These are phyloP conservation scores for Epichloe sibirici DNA, from an alignment of 2,329 filamentous ascomycete species.

Conservation along the genomic window DNA sequence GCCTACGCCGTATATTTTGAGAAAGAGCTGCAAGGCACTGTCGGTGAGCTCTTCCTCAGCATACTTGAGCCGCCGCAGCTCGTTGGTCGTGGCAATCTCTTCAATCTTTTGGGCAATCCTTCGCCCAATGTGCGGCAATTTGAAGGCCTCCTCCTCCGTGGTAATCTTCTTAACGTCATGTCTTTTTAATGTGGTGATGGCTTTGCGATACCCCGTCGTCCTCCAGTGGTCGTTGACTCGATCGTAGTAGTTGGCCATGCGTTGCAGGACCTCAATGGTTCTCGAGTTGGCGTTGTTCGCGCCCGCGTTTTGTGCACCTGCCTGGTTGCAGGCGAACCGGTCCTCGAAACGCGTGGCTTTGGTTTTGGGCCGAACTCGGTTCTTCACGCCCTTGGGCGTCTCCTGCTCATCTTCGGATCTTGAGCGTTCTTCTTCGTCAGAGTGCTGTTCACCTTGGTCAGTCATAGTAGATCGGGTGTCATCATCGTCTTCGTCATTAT, in stretches of 20 bases:
- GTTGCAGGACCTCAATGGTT: conserved; percentile 65
- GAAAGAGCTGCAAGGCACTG: conserved; percentile 53
- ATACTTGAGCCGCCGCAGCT: conserved; percentile 59
- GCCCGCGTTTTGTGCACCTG: conserved; percentile 31
- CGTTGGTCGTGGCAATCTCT: conserved; percentile 69
- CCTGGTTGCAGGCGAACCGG: conserved; percentile 42
- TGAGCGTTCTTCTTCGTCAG: conserved; percentile 1
- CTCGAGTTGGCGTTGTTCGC: conserved; percentile 55
- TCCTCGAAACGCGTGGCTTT: conserved; percentile 30
- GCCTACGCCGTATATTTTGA: conserved; percentile 71
- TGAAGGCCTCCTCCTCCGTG: conserved; percentile 56
- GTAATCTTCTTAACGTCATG: conserved; percentile 51
- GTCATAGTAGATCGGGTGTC: conserved; percentile 11
- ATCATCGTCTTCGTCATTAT: conserved; percentile 37
- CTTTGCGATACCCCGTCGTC: conserved; percentile 61
- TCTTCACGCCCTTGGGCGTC: neutral
- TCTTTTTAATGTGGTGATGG: conserved; percentile 58
- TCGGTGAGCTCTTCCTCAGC: conserved; percentile 56
- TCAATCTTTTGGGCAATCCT: conserved; percentile 77
- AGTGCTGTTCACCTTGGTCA: conserved; percentile 1
- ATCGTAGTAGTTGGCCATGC: conserved; percentile 70
- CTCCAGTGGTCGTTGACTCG: conserved; percentile 69
- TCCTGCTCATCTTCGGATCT: neutral
- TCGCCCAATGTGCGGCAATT: conserved; percentile 56
- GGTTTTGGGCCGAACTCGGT: neutral